These are phyloP conservation scores for Leptographium galeiforme DNA, from an alignment of 2,329 filamentous ascomycete species.

Conservation along the genomic window DNA sequence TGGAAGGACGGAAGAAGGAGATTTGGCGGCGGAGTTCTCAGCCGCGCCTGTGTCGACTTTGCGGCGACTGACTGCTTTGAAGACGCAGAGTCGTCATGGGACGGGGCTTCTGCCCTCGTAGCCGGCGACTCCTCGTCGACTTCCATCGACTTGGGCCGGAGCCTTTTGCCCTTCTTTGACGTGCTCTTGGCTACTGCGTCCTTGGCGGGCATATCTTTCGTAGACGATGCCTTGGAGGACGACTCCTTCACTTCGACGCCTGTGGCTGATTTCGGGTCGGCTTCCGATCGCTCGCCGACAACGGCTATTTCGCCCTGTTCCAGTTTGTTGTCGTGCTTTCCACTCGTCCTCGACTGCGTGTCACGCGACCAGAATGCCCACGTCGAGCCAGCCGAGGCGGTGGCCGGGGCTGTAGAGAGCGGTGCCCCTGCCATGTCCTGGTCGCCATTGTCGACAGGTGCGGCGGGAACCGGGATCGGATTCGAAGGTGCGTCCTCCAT, in stretches of 20 bases:
- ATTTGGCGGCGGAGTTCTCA: conserved; percentile 37
- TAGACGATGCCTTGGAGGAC: conserved; percentile 20
- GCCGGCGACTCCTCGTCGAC: conserved; percentile 25
- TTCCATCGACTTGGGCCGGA: conserved; percentile 34
- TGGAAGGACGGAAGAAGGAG: conserved; percentile 56
- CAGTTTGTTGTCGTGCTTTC: conserved; percentile 14
- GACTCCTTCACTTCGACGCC: conserved; percentile 27
- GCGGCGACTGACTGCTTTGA: neutral
- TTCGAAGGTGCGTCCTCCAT: conserved; percentile 24
- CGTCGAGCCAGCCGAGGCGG: conserved; percentile 42
- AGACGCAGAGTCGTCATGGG: conserved; percentile 12
- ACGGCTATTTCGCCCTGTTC: conserved; percentile 43
- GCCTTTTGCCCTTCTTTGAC: conserved; percentile 31
- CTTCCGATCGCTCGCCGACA: conserved; percentile 41
- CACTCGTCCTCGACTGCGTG: conserved; percentile 22
- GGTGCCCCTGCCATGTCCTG: neutral
- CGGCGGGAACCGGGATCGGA: conserved; percentile 12
- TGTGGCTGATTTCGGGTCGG: conserved; percentile 34
- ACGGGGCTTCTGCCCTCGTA: conserved; percentile 18
- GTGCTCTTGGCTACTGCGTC: neutral
- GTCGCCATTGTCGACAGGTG: conserved; percentile 2
- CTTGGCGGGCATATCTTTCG: conserved; percentile 19
- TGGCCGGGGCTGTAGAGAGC: conserved; percentile 20
- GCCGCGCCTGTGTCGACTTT: conserved; percentile 9
- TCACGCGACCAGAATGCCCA: conserved; percentile 75